phyloP scores from a whole-genome alignment of 306 rosid species.

The Mucuna pruriens region DNA sequence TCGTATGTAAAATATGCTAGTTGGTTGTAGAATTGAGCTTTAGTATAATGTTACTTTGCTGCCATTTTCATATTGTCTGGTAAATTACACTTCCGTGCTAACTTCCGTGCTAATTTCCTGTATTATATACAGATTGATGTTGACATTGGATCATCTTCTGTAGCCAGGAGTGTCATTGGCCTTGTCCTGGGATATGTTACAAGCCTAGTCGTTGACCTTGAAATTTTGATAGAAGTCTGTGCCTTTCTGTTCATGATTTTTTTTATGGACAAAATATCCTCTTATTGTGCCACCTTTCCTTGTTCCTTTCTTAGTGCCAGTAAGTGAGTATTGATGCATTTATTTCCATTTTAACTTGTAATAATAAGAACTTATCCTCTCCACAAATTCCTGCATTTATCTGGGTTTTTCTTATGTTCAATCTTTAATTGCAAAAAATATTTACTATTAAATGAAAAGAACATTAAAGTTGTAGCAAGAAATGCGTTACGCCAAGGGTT shows the following conservation, averaged over 20 bases:
- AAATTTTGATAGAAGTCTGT: no score
- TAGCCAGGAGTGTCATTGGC: no score
- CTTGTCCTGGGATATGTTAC: no score
- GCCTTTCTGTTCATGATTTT: no score
- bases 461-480: neutral
- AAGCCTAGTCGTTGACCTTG: no score
- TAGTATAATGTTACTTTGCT: neutral
- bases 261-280: no score
- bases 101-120: no score
- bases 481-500: neutral
- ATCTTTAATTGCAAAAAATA: conserved; percentile 25
- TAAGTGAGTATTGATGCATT: conserved; percentile 61
- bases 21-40: conserved; percentile 26
- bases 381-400: conserved; percentile 2
- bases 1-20: conserved; percentile 10
- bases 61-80: neutral
- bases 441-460: neutral
- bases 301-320: conserved; percentile 97
- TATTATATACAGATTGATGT: no score
- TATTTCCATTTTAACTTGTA: conserved; percentile 5
- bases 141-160: no score
- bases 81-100: no score
- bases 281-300: no score
- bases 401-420: conserved; percentile 4
- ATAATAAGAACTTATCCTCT: neutral